Base-by-base conservation (phyloP, 192 early-diverging fungal genomes). In the Backusella liffmaniae region DNA sequence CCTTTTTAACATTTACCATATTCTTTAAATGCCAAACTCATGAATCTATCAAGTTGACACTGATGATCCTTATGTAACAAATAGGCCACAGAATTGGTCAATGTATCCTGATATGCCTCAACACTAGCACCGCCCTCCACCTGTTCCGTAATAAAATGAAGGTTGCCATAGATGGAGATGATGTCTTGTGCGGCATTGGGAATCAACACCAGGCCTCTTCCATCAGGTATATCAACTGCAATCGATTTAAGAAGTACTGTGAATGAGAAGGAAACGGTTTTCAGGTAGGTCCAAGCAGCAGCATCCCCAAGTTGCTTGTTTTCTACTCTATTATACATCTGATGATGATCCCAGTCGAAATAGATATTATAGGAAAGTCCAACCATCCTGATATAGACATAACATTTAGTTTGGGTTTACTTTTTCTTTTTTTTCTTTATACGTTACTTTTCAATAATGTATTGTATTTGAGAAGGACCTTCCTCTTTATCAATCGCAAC, bases 81-180 rank as follows among this genome's bases (percentile, higher is more conserved):
- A 12, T 82, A 76, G 7, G 86, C 78, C 39, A 87, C 76, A 10
- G 84, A 70, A 15, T 80, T 80, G 9, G 83, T 83, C 10, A 87
- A 73, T 9, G 84, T 83, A 7, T 86, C 82, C 71, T 89, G 84
- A 62, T 88, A 86, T 0, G 81, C 84, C 66, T 86, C 83, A 51
- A 85, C 85, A 23, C 83, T 80, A 18, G 62, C 69, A 62, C 81
- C 82, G 7, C 80, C 65, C 2, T 82, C 84, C 13, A 88, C 70
- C 30, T 76, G 77, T 72, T 84, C 83, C 0, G 82, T 84, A 42
- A 86, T 81, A 39, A 89, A 89, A 41, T 82, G 80, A 21, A 88
- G 39, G 36, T 88, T 84, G 41, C 82, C 85, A 67, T 84, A 89
- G n/a, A 84, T 77, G 37, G 75, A 70, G 4, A 87, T 62, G 46